Percentiles rank a stretch among this genome's conserved stretches.
Conservation (phyloP, 2,329 filamentous ascomycete genomes). For the Huntiella abstrusa region DNA sequence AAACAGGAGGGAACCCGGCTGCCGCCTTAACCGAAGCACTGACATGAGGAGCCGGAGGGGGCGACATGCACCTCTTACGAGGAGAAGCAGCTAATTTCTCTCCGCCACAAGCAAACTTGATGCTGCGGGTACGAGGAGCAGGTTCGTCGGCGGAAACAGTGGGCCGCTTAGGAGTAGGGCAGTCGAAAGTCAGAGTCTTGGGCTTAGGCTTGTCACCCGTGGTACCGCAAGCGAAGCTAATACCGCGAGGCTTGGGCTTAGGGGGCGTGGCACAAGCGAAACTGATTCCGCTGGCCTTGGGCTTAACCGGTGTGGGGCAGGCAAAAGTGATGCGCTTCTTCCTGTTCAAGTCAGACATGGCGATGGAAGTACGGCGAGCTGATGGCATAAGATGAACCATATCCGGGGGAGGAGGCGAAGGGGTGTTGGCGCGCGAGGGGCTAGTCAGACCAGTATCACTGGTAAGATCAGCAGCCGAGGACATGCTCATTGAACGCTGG, state of each 20-base stretch:
- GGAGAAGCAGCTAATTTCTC: neutral
- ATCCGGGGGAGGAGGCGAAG: slow-evolving; percentile 64
- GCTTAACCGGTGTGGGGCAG: slow-evolving; percentile 3
- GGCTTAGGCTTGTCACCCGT: neutral
- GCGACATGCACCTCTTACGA: slow-evolving; percentile 7
- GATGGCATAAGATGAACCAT: slow-evolving; percentile 22
- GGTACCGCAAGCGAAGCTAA: neutral
- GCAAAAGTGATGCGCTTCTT: slow-evolving; percentile 13
- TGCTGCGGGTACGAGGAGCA: slow-evolving; percentile 36
- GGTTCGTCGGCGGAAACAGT: slow-evolving; percentile 3
- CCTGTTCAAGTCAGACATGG: slow-evolving; percentile 4
- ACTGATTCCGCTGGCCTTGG: slow-evolving; percentile 1
- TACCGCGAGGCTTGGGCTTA: slow-evolving; percentile 2
- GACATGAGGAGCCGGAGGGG: slow-evolving; percentile 1
- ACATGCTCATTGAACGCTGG: slow-evolving; percentile 32
- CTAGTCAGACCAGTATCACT: slow-evolving; percentile 86
- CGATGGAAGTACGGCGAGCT: slow-evolving; percentile 11
- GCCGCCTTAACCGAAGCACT: slow-evolving; percentile 2
- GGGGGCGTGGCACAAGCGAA: neutral
- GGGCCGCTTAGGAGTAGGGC: neutral
- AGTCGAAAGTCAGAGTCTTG: slow-evolving; percentile 3
- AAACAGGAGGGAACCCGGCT: neutral
- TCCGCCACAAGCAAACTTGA: slow-evolving; percentile 52
- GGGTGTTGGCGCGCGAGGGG: slow-evolving; percentile 69
- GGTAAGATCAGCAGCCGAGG: slow-evolving; percentile 81